Evolutionary conservation across 2,329 filamentous ascomycete species (phyloP).

Genomic region (Penicillium palitans): DNA sequence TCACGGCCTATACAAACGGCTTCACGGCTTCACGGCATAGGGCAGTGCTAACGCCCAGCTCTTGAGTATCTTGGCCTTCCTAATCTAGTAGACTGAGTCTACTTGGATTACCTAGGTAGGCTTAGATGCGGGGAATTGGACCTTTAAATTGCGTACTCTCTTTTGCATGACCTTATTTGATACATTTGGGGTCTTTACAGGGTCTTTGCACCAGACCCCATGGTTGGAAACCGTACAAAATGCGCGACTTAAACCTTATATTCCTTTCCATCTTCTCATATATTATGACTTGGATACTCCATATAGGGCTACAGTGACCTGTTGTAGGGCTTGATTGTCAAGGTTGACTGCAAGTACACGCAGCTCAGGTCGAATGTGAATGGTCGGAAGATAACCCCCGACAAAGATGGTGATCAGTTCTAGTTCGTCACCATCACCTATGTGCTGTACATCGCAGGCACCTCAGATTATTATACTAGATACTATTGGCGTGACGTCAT

Average conservation of each 20-base stretch:
- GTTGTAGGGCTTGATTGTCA: background rate
- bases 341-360: background rate
- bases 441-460: background rate
- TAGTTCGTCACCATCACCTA: slow-evolving; percentile 7
- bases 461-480: background rate
- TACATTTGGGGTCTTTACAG: background rate
- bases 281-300: background rate
- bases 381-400: slow-evolving; percentile 1
- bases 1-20: background rate
- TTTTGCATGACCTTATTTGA: background rate
- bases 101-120: background rate
- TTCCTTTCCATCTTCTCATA: background rate
- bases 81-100: background rate
- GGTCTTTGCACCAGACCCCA: background rate
- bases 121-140: background rate
- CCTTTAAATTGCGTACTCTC: background rate
- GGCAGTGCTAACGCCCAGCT: background rate
- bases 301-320: no score
- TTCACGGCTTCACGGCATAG: background rate
- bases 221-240: background rate
- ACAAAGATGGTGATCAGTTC: background rate
- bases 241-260: background rate
- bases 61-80: background rate
- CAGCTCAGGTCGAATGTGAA: background rate
- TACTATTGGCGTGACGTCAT: background rate